Evolutionary conservation across 2,329 filamentous ascomycete genomes (phyloP), one percentile per base, ranked within the genome.

Genomic region (Fusarium torreyae): DNA sequence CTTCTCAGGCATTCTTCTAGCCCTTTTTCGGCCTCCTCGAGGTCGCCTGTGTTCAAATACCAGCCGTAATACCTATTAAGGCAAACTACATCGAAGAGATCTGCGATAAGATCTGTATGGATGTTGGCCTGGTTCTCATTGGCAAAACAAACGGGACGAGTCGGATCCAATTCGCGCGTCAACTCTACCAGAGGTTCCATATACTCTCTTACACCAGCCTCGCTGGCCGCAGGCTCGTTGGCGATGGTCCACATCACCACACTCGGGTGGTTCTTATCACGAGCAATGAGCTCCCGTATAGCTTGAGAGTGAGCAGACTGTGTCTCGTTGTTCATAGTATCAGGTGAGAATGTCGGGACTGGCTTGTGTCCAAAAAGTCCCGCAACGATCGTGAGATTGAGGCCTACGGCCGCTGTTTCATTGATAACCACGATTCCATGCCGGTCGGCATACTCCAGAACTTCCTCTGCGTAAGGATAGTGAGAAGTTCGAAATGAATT

Each of bases 61-160:
- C 64, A 67, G 6, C 64, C 64, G n/a, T 67, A 67, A 31, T 67
- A 67, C 6, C 64, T 60, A 15, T 67, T 67, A 1, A 64, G 34
- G 33, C 59, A 64, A 14, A 67, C 15, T 2, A 67, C 60, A 22
- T 67, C 64, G 13, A 64, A 67, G 6, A 67, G 43, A 20, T 67
- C 55, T 0, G 60, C 22, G n/a, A 67, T 67, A 2, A 57, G 11
- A 33, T 67, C 63, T 10, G 28, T 52, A 8, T 67, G n/a, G 1
- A 43, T n/a, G 8, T 24, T 55, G n/a, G 60, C 55, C 8, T 24
- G 40, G 22, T 39, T 53, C 20, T 53, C 54, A 13, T 67, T 67
- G 15, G 64, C 33, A 36, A 57, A 67, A 20, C 60, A 63, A 10
- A 67, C 13, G 5, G 64, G 64, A 1, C 64, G 55, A 1, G 54